Base-by-base conservation (phyloP, 805 yeast species). In the Hanseniaspora meyeri region DNA sequence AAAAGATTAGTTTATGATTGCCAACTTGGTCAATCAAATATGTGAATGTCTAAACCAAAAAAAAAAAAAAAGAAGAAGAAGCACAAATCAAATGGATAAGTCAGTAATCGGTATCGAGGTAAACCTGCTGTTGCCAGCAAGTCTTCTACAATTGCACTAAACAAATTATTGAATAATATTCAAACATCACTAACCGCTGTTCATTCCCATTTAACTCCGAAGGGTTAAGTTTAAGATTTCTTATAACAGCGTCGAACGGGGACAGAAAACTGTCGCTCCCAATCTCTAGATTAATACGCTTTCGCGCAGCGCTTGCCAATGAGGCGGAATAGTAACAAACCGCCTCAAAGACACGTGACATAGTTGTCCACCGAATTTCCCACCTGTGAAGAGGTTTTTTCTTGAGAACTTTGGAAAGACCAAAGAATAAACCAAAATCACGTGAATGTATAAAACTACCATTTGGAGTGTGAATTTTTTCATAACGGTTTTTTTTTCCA, bases 141-240 rank as follows among this genome's bases (percentile, higher is more conserved):
- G 14, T 36, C 53, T 56, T 56, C 58, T 56, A 56, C 58, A 56
- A 56, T 56, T 56, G 58, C 58, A 56, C 58, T 56, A 51, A 56
- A 56, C 58, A 56, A 56, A 56, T 49, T 46, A 42, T 42, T 20
- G 5, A 8, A 3, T 2, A 20, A 31, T 36, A 47, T 55, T 50
- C 58, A 56, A 56, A 56, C 51, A 38, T 29, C 46, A 56, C 43
- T 56, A 56, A 50, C 58, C 58, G 55, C 51, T 56, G 58, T 56
- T 56, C 43, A 45, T 47, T 56, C 58, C 58, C 58, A 56, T 56
- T 56, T 56, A 56, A 49, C 49, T 7, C 12, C 19, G 27, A 27
- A 14, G 6, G 31, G 27, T 19, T 43, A 19, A 36, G 49, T 31
- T 42, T 31, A 53, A 46, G 43, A 43, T 56, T 56, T 49, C 58